phyloP scores from a whole-genome alignment of 768 basidiomycete species.

The Nevesoporus exiguus region DNA sequence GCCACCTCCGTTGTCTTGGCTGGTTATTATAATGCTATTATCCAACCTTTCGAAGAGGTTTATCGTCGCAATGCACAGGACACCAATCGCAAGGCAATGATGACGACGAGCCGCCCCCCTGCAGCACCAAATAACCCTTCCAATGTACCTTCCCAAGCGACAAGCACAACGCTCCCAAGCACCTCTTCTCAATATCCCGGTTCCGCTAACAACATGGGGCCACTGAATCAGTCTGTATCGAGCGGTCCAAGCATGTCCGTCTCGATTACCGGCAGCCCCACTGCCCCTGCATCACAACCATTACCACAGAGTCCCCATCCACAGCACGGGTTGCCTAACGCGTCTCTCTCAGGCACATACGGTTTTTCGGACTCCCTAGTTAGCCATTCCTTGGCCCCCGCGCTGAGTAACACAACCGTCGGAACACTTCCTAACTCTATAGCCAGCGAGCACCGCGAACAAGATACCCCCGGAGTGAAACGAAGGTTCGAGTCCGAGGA shows the following conservation, averaged over 20 bases:
- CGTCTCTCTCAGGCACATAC: constrained; percentile 25
- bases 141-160: constrained; percentile 16
- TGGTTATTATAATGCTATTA: constrained; percentile 58
- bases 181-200: constrained; percentile 21
- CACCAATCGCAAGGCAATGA: constrained; percentile 53
- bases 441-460: constrained; percentile 42
- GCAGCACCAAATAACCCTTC: constrained; percentile 20
- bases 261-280: constrained; percentile 25
- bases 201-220: constrained; percentile 20
- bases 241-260: constrained; percentile 17
- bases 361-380: constrained; percentile 25
- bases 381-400: constrained; percentile 16
- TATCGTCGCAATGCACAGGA: constrained; percentile 62
- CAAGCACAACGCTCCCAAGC: constrained; percentile 9
- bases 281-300: constrained; percentile 22
- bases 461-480: constrained; percentile 64
- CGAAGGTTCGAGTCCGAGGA: constrained; percentile 69
- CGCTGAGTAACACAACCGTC: constrained; percentile 12
- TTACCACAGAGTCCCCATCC: constrained; percentile 32
- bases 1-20: constrained; percentile 50
- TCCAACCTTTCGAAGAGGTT: constrained; percentile 69
- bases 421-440: constrained; percentile 9
- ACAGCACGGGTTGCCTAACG: constrained; percentile 22
- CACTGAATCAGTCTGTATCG: constrained; percentile 24
- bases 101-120: constrained; percentile 36